These are phyloP conservation scores for Sesbania bispinosa DNA, from an alignment of 306 rosid species.

Conservation along the genomic window DNA sequence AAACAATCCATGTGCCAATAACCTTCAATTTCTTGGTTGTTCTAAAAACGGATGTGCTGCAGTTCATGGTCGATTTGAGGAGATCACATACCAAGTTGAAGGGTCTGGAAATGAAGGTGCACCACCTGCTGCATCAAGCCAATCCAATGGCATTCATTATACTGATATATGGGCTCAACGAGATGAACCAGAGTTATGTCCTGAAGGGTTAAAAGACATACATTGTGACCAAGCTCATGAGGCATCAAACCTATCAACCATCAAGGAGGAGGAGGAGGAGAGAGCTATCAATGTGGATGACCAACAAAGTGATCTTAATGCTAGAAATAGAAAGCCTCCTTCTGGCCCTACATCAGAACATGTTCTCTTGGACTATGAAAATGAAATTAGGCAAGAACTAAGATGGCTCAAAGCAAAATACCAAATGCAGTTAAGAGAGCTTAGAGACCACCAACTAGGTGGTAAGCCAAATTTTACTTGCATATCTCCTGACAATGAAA, in stretches of 20 bases:
- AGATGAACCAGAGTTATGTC: conserved; percentile 48
- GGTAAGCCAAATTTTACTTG: conserved; percentile 37
- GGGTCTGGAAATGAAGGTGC: conserved; percentile 51
- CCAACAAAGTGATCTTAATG: conserved; percentile 29
- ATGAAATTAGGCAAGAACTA: conserved; percentile 89
- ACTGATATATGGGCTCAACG: conserved; percentile 84
- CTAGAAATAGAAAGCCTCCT: conserved; percentile 36
- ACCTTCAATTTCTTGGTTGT: conserved; percentile 74
- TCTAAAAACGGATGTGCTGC: conserved; percentile 69
- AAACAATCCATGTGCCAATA: conserved; percentile 44
- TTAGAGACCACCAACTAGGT: conserved; percentile 67
- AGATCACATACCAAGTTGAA: conserved; percentile 87
- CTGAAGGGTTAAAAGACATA: conserved; percentile 45
- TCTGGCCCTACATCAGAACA: conserved; percentile 23
- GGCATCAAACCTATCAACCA: conserved; percentile 28
- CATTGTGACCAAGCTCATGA: conserved; percentile 37
- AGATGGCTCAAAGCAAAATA: conserved; percentile 98
- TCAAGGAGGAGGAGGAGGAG: conserved; percentile 49
- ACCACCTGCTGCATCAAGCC: conserved; percentile 42
- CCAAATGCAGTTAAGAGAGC: conserved; percentile 88
- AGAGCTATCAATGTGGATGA: conserved; percentile 37
- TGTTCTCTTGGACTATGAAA: conserved; percentile 51
- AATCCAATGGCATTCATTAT: conserved; percentile 45
- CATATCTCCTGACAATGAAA: conserved; percentile 33
- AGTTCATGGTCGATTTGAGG: conserved; percentile 89